Percentiles rank a stretch among this genome's conserved stretches.
These are phyloP conservation scores for Colletotrichum falcatum DNA, from an alignment of 2,329 filamentous ascomycete species.

Conservation along the genomic window DNA sequence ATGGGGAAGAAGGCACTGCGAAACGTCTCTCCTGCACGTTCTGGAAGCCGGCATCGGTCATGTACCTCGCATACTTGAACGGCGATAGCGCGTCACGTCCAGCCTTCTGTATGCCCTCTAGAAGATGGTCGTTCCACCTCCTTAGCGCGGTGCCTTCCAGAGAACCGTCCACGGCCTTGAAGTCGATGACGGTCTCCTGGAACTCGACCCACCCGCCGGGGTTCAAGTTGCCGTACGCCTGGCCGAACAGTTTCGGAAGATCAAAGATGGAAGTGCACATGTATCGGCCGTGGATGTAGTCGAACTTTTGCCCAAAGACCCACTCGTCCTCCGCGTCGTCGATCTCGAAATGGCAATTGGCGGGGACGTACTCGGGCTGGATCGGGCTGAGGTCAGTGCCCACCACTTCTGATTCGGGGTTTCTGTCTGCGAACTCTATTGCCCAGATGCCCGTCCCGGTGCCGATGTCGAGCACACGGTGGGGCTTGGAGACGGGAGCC, in stretches of 20 bases:
- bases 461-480: conserved; percentile 45
- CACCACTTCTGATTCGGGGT: conserved; percentile 49
- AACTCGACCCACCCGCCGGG: conserved; percentile 54
- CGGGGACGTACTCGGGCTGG: conserved; percentile 55
- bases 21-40: conserved; percentile 48
- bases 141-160: conserved; percentile 48
- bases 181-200: conserved; percentile 75
- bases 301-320: conserved; percentile 40
- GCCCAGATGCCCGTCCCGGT: conserved; percentile 48
- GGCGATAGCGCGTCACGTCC: conserved; percentile 55
- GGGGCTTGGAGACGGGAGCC: conserved; percentile 22
- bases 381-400: conserved; percentile 55
- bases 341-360: conserved; percentile 54
- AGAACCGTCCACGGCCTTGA: conserved; percentile 69
- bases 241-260: conserved; percentile 49
- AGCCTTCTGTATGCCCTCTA: conserved; percentile 50
- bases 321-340: conserved; percentile 50
- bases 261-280: conserved; percentile 52
- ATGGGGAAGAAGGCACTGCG: conserved; percentile 51
- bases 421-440: conserved; percentile 56
- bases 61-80: conserved; percentile 50
- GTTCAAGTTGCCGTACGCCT: conserved; percentile 54
- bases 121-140: conserved; percentile 52
- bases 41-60: conserved; percentile 52
- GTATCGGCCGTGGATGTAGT: conserved; percentile 39